Evolutionary conservation across 2,329 filamentous ascomycete species (phyloP), one percentile per base, ranked within the genome.

Genomic region (Epichloe aotearoae): DNA sequence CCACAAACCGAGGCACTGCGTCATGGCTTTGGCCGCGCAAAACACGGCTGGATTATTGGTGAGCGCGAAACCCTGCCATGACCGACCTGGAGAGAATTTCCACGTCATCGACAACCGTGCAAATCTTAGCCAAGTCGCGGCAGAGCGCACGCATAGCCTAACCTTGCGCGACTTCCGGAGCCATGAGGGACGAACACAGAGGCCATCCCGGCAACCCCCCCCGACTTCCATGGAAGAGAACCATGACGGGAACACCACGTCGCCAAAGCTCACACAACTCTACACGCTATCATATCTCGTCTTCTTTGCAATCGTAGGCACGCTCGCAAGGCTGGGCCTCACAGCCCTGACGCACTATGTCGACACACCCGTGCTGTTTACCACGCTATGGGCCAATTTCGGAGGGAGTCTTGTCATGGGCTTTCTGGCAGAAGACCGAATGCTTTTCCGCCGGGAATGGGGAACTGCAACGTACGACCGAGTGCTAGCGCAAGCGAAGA

Each of bases 371-470:
- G 72, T 93, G 20, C 71, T 80, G 5, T 90, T 87, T 50, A 77
- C 80, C 47, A 82, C 86, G 2, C 67, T 95, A 20, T 97, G 91
- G 91, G 83, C 89, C 53, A 96, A 97, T 61, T 83, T 95, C 45
- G 80, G 74, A 1, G 91, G 91, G 1, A 85, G 86, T 50, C 62
- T 94, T 0, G 57, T 95, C 52, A 86, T 97, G 79, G 91, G 93
- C 2, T 94, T 95, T 61, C 74, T 96, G 2, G 70, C 79, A 10
- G 87, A 95, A 67, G 88, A 95, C 61, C 74, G 80, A 54, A 82
- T 77, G 58, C 69, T 95, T 6, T 94, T 95, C 64, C 77, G 77
- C 33, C 68, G 80, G 52, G 82, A 86, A 67, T 83, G 79, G 78
- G 80, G 79, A 8, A 66, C 63, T 7, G 62, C 67, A 11, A 66